phyloP scores from a whole-genome alignment of 192 early-diverging fungal genomes.

The Backusella circina region DNA sequence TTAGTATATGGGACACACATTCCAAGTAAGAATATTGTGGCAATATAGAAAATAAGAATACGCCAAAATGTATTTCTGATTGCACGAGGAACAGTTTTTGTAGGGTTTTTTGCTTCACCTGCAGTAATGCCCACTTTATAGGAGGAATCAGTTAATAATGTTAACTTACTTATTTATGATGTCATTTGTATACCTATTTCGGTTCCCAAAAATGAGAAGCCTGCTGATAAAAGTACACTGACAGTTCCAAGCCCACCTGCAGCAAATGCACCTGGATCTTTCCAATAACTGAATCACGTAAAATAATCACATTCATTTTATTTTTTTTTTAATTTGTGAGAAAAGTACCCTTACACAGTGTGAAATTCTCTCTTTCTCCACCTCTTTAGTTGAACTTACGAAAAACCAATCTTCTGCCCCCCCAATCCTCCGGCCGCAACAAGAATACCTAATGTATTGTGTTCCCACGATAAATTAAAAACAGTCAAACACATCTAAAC shows the following conservation, averaged over 20 bases:
- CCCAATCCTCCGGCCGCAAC: slow-evolving; percentile 58
- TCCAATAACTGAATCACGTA: slow-evolving; percentile 57
- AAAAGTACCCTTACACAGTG: not conserved
- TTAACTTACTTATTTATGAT: not conserved
- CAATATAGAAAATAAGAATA: slow-evolving; percentile 78
- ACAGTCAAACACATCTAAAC: not conserved
- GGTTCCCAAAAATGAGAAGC: slow-evolving; percentile 84
- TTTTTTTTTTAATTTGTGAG: not conserved
- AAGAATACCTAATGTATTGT: slow-evolving; percentile 36
- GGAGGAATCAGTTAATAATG: not conserved
- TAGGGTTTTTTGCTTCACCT: slow-evolving; percentile 85
- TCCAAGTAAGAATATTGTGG: slow-evolving; percentile 79
- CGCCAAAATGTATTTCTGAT: slow-evolving; percentile 84
- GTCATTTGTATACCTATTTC: slow-evolving; percentile 50
- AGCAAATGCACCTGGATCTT: slow-evolving; percentile 62
- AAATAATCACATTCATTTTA: too few species aligned
- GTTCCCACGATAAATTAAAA: not conserved
- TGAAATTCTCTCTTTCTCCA: too few species aligned
- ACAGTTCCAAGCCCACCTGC: slow-evolving; percentile 55
- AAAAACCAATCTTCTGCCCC: slow-evolving; percentile 45
- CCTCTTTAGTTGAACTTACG: not conserved
- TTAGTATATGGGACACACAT: slow-evolving; percentile 66
- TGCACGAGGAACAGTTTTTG: slow-evolving; percentile 66
- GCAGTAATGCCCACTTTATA: slow-evolving; percentile 76
- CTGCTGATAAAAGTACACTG: slow-evolving; percentile 66